Evolutionary conservation across 352 stramenopile species (phyloP).

Genomic region (Phytophthora pistaciae): DNA sequence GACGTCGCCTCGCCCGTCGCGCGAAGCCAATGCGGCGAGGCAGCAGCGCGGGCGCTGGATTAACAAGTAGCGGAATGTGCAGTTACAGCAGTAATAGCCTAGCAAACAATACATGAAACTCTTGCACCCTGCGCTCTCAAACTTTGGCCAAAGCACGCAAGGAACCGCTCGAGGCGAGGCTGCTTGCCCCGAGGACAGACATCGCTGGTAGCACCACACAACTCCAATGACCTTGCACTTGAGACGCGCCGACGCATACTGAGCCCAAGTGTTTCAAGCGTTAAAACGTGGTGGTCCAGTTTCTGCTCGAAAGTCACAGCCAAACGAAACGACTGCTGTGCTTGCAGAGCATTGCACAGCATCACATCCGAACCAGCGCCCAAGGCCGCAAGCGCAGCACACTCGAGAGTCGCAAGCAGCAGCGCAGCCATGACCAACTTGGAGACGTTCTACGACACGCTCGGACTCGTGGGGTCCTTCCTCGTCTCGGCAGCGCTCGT

Average conservation of each 20-base stretch:
- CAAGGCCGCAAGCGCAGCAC: background rate
- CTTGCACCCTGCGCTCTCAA: background rate
- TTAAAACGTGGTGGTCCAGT: conserved; percentile 1
- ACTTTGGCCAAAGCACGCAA: background rate
- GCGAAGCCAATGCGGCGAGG: conserved; percentile 17
- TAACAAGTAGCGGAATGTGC: conserved; percentile 1
- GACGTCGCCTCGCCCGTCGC: conserved; percentile 22
- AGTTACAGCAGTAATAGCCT: conserved; percentile 2
- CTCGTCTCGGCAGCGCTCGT: conserved; percentile 65
- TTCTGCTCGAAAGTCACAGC: conserved; percentile 9
- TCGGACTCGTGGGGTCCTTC: conserved; percentile 69
- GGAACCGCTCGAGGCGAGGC: background rate
- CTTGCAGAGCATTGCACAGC: background rate
- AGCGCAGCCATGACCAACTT: conserved; percentile 27
- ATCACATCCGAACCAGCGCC: conserved; percentile 13
- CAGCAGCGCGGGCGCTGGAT: background rate
- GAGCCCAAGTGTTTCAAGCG: conserved; percentile 2
- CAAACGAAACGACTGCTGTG: conserved; percentile 1
- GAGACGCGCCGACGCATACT: conserved; percentile 4
- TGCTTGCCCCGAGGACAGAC: conserved; percentile 13
- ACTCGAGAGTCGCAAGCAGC: background rate
- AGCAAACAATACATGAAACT: background rate
- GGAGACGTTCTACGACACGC: conserved; percentile 51
- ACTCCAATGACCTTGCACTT: conserved; percentile 19
- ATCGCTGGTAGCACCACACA: conserved; percentile 27